phyloP scores from a whole-genome alignment of 2,329 filamentous ascomycete species.

The Geosmithia putterillii region DNA sequence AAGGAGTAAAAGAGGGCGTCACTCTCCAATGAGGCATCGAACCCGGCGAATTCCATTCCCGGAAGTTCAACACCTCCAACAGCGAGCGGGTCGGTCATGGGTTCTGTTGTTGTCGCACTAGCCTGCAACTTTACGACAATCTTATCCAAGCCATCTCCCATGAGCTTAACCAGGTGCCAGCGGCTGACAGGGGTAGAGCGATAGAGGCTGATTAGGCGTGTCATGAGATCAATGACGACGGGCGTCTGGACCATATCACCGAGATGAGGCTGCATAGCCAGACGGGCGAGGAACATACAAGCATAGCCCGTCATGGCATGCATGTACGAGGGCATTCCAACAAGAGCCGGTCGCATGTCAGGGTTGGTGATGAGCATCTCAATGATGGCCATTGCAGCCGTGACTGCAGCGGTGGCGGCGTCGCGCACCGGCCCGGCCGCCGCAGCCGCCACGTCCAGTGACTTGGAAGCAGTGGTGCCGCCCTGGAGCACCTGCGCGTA shows the following conservation, averaged over 20 bases:
- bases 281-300: constrained; percentile 36
- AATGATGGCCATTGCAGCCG: constrained; percentile 29
- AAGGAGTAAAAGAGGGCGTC: neutral
- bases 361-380: constrained; percentile 28
- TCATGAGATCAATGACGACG: constrained; percentile 22
- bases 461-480: constrained; percentile 13
- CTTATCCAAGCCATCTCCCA: constrained; percentile 31
- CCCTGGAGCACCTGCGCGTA: constrained; percentile 28
- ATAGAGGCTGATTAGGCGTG: constrained; percentile 23
- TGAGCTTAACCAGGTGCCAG: constrained; percentile 31
- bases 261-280: constrained; percentile 21
- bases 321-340: constrained; percentile 35
- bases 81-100: neutral
- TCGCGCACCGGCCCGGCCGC: constrained; percentile 14
- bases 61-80: neutral
- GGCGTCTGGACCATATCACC: constrained; percentile 22
- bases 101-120: neutral
- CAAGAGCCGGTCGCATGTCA: constrained; percentile 24
- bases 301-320: constrained; percentile 41
- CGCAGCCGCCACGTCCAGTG: constrained; percentile 12
- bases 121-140: constrained; percentile 12
- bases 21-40: neutral
- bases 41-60: neutral
- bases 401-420: constrained; percentile 15
- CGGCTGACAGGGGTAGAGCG: constrained; percentile 24